Evolutionary conservation across 805 yeast genomes (phyloP), one percentile per base, ranked within the genome.

Genomic region (Starmerella etchellsii): DNA sequence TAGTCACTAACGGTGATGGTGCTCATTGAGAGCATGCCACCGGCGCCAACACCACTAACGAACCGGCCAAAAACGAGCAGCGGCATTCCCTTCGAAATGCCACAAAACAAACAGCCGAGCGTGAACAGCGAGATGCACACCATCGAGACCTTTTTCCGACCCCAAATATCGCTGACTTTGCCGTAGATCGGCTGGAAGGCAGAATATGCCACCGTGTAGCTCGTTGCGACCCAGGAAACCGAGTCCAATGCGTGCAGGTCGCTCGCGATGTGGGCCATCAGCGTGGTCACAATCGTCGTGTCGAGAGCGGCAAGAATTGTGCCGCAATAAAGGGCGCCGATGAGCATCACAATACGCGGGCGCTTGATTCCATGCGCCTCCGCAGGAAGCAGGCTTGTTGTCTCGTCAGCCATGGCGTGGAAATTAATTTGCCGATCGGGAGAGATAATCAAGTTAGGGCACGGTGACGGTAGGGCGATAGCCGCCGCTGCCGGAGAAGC

Each of bases 31-130:
- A 78, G 73, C 54, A 84, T 71, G 1, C 95, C 95, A 5, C 94
- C 91, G n/a, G 94, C 94, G 11, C 95, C 95, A 41, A 81, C 70
- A 16, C 95, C 95, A 21, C 93, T 76, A 37, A 84, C 66, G 46
- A 82, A 77, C 51, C 94, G 67, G 1, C 85, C 88, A 2, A 71
- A 77, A 39, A 81, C 76, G 29, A 80, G 61, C 67, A 70, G 66
- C 44, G 65, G 59, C 70, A 80, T 73, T 23, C 66, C 63, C 16
- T 51, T 56, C 1, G 83, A 59, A 4, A 71, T 47, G 1, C 81
- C 87, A 41, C 74, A 70, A 21, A 70, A 41, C 14, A 64, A 48
- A 51, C 73, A 69, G 16, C 76, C 75, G 13, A 68, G 15, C 3
- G 62, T 68, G 48, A 72, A 71, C 41, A 65, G 51, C 14, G 58